Percentiles rank a stretch among this genome's conserved stretches.
Conservation (phyloP, 192 early-diverging fungal genomes). For the Fimicolochytrium jonesii region DNA sequence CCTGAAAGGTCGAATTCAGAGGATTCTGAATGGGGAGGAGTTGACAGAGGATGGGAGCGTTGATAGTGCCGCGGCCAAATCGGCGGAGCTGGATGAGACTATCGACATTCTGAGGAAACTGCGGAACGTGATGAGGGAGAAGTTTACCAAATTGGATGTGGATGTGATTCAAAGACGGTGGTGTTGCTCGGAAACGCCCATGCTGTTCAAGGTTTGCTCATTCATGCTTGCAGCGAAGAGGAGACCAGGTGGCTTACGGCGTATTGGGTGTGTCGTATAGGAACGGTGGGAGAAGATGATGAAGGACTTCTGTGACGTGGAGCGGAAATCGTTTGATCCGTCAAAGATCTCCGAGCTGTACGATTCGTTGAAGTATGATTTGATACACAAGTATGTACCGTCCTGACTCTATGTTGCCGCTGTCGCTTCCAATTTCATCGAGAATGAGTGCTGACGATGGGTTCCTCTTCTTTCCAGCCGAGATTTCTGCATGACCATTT, state of each 20-base stretch:
- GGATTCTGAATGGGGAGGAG: conserved; percentile 65
- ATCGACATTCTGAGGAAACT: conserved; percentile 64
- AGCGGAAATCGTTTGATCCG: conserved; percentile 49
- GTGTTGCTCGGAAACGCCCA: conserved; percentile 87
- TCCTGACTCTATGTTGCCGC: no score
- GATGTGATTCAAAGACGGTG: conserved; percentile 68
- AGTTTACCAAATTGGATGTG: conserved; percentile 59
- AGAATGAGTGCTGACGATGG: no score
- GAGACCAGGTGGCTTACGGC: no score
- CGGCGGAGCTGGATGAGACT: conserved; percentile 56
- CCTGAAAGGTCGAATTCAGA: conserved; percentile 75
- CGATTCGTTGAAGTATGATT: conserved; percentile 95
- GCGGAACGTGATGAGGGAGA: conserved; percentile 72
- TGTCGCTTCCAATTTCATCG: no score
- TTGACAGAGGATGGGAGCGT: conserved; percentile 52
- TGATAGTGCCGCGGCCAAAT: conserved; percentile 57
- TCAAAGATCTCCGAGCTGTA: conserved; percentile 90
- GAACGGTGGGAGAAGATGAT: conserved; percentile 98
- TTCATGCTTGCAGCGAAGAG: no score
- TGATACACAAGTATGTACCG: conserved; percentile 92
- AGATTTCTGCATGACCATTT: conserved; percentile 12
- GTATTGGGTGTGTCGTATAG: no score
- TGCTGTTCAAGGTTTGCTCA: conserved; percentile 60
- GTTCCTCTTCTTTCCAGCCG: conserved; percentile 1
- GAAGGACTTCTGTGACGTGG: conserved; percentile 73